Percentiles rank a stretch among this genome's conserved stretches.
Evolutionary conservation across 225 moss, liverwort and hornwort species (phyloP).

Genomic region (Sphagnum contortum): DNA sequence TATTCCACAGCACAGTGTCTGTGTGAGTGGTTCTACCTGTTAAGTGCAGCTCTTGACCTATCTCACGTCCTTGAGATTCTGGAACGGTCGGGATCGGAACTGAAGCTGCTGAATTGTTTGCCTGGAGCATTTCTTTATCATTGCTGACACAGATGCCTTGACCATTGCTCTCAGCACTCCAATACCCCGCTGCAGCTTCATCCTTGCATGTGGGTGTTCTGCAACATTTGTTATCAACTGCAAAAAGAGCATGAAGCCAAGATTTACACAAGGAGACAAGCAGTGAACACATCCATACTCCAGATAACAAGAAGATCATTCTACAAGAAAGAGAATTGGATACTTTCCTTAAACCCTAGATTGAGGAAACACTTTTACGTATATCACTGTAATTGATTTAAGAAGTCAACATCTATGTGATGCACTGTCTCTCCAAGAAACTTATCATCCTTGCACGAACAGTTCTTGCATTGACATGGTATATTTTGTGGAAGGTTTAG

Average conservation of each 20-base stretch:
- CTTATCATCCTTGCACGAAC: too few species aligned
- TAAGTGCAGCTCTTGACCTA: background rate
- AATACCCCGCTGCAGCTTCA: constrained; percentile 25
- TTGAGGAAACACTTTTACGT: too few species aligned
- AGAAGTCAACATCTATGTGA: too few species aligned
- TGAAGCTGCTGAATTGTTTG: constrained; percentile 36
- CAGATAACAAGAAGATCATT: background rate
- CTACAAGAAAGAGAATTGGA: background rate
- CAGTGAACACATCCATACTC: too few species aligned
- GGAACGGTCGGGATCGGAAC: constrained; percentile 27
- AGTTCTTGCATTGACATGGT: too few species aligned
- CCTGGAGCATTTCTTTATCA: constrained; percentile 22
- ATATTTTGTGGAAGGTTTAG: too few species aligned
- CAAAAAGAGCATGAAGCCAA: background rate
- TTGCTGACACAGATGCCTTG: constrained; percentile 19
- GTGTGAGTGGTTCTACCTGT: too few species aligned
- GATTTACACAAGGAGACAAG: too few species aligned
- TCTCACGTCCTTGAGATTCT: constrained; percentile 23
- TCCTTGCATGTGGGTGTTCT: constrained; percentile 31
- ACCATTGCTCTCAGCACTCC: constrained; percentile 26
- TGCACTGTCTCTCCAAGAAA: too few species aligned
- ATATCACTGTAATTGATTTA: too few species aligned
- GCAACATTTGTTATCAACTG: constrained; percentile 43
- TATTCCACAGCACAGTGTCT: too few species aligned
- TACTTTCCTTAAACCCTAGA: too few species aligned